phyloP scores from a whole-genome alignment of 495 filamentous ascomycete genomes.

The Hypomontagnella submonticulosa region DNA sequence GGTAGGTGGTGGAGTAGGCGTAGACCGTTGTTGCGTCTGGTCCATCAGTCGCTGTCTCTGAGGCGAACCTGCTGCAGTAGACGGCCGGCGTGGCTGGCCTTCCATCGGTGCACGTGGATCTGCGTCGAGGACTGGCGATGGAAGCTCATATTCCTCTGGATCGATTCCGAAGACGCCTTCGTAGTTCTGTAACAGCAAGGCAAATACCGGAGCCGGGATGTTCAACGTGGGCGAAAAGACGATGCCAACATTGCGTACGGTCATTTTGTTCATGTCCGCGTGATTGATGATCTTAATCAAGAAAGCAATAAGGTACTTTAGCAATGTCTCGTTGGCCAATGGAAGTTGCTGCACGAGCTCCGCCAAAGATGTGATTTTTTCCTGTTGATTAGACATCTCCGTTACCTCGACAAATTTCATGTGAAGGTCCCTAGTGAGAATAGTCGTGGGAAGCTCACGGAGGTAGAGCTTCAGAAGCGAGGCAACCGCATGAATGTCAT shows the following conservation, averaged over 20 bases:
- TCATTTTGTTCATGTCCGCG: constrained; percentile 96
- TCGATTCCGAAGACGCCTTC: constrained; percentile 83
- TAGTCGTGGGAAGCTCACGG: constrained; percentile 88
- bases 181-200: constrained; percentile 91
- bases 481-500: constrained; percentile 96
- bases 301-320: constrained; percentile 85
- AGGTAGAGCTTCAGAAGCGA: constrained; percentile 95
- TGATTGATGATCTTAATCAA: constrained; percentile 91
- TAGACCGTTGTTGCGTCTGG: constrained; percentile 50
- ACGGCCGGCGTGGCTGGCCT: constrained; percentile 49
- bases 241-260: constrained; percentile 94
- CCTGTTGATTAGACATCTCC: constrained; percentile 77
- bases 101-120: constrained; percentile 35
- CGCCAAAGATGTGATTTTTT: constrained; percentile 86
- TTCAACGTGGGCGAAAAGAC: constrained; percentile 99
- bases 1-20: constrained; percentile 57
- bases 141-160: constrained; percentile 66
- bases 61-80: constrained; percentile 56
- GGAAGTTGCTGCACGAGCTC: constrained; percentile 87
- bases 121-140: constrained; percentile 42
- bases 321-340: constrained; percentile 77
- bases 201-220: constrained; percentile 94
- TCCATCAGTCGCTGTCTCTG: constrained; percentile 59
- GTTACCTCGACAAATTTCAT: constrained; percentile 87
- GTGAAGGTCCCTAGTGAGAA: constrained; percentile 90